Evolutionary conservation across 2,329 filamentous ascomycete genomes (phyloP).

Genomic region (Cytospora leucostoma): DNA sequence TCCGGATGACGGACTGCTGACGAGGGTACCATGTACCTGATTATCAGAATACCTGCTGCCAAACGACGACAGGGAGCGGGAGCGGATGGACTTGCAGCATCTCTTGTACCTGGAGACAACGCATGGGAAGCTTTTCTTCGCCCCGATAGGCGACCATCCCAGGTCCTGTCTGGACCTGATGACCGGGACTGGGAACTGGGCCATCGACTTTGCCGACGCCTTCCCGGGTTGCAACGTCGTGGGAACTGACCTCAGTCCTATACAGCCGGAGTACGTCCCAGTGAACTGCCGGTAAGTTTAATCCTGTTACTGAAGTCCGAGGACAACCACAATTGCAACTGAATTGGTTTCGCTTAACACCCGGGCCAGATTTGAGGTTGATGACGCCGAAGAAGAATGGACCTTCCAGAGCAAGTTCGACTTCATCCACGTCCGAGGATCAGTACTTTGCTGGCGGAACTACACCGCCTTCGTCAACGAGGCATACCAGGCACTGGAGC

Average conservation of each 20-base stretch:
- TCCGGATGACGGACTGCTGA: neutral
- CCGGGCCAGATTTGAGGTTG: slow-evolving; percentile 36
- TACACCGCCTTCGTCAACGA: slow-evolving; percentile 24
- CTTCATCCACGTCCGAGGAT: slow-evolving; percentile 31
- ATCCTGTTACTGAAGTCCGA: neutral
- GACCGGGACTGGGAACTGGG: slow-evolving; percentile 35
- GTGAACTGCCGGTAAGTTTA: slow-evolving; percentile 29
- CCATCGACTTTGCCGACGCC: slow-evolving; percentile 32
- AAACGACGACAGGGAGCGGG: slow-evolving; percentile 25
- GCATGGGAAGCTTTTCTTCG: slow-evolving; percentile 28
- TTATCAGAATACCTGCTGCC: slow-evolving; percentile 29
- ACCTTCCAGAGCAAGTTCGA: slow-evolving; percentile 30
- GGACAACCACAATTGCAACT: too few relatives aligned
- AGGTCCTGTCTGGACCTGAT: slow-evolving; percentile 33
- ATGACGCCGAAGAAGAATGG: slow-evolving; percentile 33
- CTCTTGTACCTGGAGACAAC: slow-evolving; percentile 30
- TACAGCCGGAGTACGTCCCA: slow-evolving; percentile 33
- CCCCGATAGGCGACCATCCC: slow-evolving; percentile 28
- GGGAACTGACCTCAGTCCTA: slow-evolving; percentile 33
- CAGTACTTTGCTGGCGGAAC: slow-evolving; percentile 27
- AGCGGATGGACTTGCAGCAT: slow-evolving; percentile 29
- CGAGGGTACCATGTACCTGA: neutral
- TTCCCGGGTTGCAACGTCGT: slow-evolving; percentile 31
- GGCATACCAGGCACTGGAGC: slow-evolving; percentile 28
- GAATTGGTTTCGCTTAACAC: neutral